These are phyloP conservation scores for Syzygium grande DNA, from an alignment of 345 rosid genomes.

Conservation along the genomic window DNA sequence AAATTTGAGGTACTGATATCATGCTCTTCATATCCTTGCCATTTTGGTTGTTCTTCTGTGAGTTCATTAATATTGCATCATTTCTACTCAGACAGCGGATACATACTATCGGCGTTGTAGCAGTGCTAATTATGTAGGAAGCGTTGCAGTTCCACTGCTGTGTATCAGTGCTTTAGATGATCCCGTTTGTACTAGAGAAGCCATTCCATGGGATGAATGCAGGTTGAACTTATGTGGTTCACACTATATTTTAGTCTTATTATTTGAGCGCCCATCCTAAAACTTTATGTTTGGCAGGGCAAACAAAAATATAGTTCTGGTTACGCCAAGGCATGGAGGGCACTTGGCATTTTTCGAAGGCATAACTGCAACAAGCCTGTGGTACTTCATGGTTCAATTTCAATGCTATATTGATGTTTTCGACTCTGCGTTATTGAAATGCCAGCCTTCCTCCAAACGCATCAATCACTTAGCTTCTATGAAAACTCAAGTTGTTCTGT, in stretches of 20 bases:
- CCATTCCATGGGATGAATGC: conserved; percentile 98
- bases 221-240: conserved; percentile 27
- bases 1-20: conserved; percentile 64
- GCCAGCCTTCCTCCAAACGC: not conserved
- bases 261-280: not conserved
- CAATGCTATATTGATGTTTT: not conserved
- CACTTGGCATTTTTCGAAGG: conserved; percentile 93
- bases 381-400: conserved; percentile 28
- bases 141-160: conserved; percentile 68
- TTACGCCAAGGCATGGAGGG: conserved; percentile 72
- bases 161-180: conserved; percentile 90
- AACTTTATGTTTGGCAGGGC: conserved; percentile 30
- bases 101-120: conserved; percentile 76
- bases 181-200: conserved; percentile 87
- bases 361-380: conserved; percentile 47
- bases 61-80: not conserved
- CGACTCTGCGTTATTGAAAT: not conserved
- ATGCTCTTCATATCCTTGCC: not conserved
- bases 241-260: not conserved
- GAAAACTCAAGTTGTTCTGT: not conserved
- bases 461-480: not conserved
- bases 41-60: conserved; percentile 1
- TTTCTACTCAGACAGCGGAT: conserved; percentile 66
- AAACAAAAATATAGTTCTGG: conserved; percentile 72
- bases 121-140: conserved; percentile 54